Conservation (phyloP, 352 stramenopile species). For the Globisporangium polare region DNA sequence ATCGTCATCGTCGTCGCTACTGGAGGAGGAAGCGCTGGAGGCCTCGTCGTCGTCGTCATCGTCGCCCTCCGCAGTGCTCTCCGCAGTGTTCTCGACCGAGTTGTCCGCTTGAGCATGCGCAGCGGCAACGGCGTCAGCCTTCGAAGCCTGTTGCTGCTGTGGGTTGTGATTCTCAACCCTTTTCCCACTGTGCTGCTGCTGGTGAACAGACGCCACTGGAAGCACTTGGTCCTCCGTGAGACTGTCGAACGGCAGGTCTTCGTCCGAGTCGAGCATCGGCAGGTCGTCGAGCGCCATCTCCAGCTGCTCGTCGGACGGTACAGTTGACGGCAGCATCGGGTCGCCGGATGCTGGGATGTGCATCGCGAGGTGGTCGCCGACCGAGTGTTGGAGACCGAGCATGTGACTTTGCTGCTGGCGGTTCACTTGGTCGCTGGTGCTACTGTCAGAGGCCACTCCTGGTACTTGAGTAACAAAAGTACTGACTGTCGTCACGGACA, state of each 20-base stretch:
- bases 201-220: background rate
- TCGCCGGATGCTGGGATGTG: conserved; percentile 13
- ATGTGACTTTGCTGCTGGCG: background rate
- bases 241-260: conserved; percentile 43
- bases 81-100: conserved; percentile 15
- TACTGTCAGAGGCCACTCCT: background rate
- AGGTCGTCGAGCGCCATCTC: conserved; percentile 69
- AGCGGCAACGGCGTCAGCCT: background rate
- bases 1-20: conserved; percentile 29
- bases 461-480: background rate
- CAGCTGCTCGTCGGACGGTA: conserved; percentile 70
- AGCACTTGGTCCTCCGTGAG: conserved; percentile 15
- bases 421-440: background rate
- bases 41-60: conserved; percentile 45
- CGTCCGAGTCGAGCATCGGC: conserved; percentile 68
- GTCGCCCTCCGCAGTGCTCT: conserved; percentile 24
- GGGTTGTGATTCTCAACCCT: background rate
- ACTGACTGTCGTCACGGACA: background rate
- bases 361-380: background rate
- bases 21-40: conserved; percentile 25
- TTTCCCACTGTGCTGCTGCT: background rate
- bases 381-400: background rate
- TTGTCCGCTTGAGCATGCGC: background rate
- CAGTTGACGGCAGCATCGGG: conserved; percentile 23
- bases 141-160: background rate